These are phyloP conservation scores for Dictyostelium capitatum DNA, from an alignment of 78 protist genomes.

Conservation along the genomic window DNA sequence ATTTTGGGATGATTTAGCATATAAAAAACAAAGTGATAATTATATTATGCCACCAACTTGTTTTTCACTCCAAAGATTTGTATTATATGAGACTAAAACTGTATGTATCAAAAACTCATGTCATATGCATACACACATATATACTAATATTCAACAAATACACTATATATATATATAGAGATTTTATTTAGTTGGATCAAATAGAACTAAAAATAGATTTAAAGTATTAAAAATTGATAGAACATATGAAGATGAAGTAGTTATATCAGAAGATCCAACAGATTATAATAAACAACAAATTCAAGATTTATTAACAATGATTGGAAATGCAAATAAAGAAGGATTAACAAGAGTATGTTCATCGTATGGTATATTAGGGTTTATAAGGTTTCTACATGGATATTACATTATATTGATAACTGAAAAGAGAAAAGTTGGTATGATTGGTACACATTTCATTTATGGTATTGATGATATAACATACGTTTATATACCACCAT, in stretches of 20 bases:
- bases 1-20: conserved; percentile 23
- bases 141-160: not conserved
- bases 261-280: conserved; percentile 81
- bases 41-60: conserved; percentile 58
- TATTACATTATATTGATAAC: conserved; percentile 94
- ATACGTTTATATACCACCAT: conserved; percentile 67
- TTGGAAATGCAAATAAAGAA: conserved; percentile 74
- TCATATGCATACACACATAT: not conserved
- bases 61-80: conserved; percentile 71
- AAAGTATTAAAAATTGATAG: conserved; percentile 88
- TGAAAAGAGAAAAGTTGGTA: conserved; percentile 85
- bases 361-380: conserved; percentile 87
- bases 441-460: conserved; percentile 90
- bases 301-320: conserved; percentile 73
- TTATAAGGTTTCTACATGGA: conserved; percentile 92
- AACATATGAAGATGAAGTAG: conserved; percentile 52
- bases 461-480: conserved; percentile 87
- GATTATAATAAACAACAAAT: conserved; percentile 79
- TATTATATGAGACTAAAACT: conserved; percentile 75
- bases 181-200: conserved; percentile 90
- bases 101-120: too few species aligned
- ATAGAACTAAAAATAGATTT: conserved; percentile 51
- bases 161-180: conserved; percentile 11
- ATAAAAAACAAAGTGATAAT: not conserved
- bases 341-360: conserved; percentile 60